Evolutionary conservation across 768 basidiomycete species (phyloP).

Genomic region (Arthromyces matolae): DNA sequence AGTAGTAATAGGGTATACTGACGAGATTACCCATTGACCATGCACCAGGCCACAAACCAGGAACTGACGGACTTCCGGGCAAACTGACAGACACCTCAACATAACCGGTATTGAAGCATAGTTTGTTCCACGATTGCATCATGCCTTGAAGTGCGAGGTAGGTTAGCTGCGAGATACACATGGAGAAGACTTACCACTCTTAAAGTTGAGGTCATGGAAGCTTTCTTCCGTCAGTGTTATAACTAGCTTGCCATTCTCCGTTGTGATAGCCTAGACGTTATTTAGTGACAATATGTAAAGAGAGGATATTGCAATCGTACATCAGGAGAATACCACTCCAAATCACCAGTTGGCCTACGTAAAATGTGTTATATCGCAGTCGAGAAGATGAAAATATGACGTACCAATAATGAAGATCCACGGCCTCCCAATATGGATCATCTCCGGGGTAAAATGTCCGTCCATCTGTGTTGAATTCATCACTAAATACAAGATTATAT

Average conservation of each 20-base stretch:
- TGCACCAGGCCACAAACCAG: conserved; percentile 83
- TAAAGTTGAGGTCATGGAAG: conserved; percentile 80
- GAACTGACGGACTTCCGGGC: conserved; percentile 55
- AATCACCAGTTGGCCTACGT: conserved; percentile 60
- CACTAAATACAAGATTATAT: conserved; percentile 85
- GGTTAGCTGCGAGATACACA: conserved; percentile 25
- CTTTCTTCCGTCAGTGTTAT: conserved; percentile 71
- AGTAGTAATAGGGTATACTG: conserved; percentile 16
- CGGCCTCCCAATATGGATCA: conserved; percentile 87
- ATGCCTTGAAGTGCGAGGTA: conserved; percentile 43
- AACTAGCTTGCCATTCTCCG: conserved; percentile 71
- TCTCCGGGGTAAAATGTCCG: conserved; percentile 73
- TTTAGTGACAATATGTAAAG: neutral
- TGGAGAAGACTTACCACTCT: conserved; percentile 54
- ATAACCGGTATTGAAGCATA: conserved; percentile 93
- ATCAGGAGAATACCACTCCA: conserved; percentile 82
- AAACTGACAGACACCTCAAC: conserved; percentile 79
- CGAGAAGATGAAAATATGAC: conserved; percentile 11
- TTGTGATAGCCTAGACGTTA: conserved; percentile 56
- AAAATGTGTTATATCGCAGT: conserved; percentile 5
- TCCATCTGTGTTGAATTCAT: conserved; percentile 61
- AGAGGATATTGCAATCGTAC: conserved; percentile 31
- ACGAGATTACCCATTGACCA: conserved; percentile 80
- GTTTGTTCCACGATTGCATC: conserved; percentile 88
- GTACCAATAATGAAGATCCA: conserved; percentile 82